Evolutionary conservation across 2,329 filamentous ascomycete genomes (phyloP).

Genomic region (Xylaria multiplex): DNA sequence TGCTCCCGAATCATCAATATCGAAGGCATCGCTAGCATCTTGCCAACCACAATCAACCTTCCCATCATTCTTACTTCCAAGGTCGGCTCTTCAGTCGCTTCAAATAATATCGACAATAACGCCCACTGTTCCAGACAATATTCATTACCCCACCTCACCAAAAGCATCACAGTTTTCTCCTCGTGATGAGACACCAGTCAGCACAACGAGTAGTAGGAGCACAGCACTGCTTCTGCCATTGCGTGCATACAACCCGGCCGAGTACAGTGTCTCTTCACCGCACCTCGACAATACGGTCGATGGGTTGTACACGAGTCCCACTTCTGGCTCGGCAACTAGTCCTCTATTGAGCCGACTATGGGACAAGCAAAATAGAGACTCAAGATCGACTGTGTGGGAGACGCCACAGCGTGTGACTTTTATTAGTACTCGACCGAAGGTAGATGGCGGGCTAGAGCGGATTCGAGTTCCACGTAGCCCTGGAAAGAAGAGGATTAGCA

Average conservation of each 20-base stretch:
- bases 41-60: constrained; percentile 17
- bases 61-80: constrained; percentile 32
- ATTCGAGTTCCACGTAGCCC: constrained; percentile 37
- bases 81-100: constrained; percentile 34
- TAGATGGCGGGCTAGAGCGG: constrained; percentile 30
- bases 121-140: constrained; percentile 45
- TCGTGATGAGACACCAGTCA: constrained; percentile 45
- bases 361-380: constrained; percentile 37
- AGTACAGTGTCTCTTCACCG: constrained; percentile 44
- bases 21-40: background rate
- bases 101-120: constrained; percentile 43
- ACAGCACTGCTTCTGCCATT: constrained; percentile 48
- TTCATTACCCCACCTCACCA: constrained; percentile 48
- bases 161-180: constrained; percentile 47
- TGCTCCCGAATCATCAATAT: constrained; percentile 33
- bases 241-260: constrained; percentile 48
- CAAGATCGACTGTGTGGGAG: constrained; percentile 43
- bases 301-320: constrained; percentile 44
- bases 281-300: constrained; percentile 32
- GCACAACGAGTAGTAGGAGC: constrained; percentile 47
- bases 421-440: constrained; percentile 17
- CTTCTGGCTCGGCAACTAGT: constrained; percentile 46
- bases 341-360: constrained; percentile 46
- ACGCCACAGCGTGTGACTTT: constrained; percentile 35
- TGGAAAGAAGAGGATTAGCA: constrained; percentile 40